Conservation (phyloP, 352 stramenopile species). For the Phytophthora pisi region DNA sequence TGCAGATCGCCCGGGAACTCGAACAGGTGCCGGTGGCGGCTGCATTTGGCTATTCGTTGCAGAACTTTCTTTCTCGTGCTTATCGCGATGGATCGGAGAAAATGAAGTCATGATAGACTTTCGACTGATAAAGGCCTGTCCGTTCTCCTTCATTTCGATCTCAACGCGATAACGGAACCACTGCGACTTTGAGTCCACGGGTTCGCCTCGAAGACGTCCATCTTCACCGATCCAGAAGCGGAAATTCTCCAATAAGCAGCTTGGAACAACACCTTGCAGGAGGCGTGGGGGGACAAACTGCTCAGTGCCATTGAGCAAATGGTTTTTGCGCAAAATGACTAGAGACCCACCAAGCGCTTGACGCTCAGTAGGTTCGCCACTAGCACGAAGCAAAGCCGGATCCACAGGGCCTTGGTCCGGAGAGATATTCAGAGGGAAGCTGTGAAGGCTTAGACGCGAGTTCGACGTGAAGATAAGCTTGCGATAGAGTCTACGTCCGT, state of each 20-base stretch:
- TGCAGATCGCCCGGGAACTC: slow-evolving; percentile 7
- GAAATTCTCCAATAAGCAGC: slow-evolving; percentile 95
- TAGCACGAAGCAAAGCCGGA: slow-evolving; percentile 60
- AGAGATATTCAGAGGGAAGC: slow-evolving; percentile 81
- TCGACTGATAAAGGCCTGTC: slow-evolving; percentile 56
- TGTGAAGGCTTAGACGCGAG: slow-evolving; percentile 92
- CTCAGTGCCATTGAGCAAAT: slow-evolving; percentile 71
- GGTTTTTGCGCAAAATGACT: slow-evolving; percentile 87
- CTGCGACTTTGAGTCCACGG: slow-evolving; percentile 84
- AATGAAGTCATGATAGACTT: slow-evolving; percentile 76
- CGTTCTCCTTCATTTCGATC: slow-evolving; percentile 56
- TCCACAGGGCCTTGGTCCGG: slow-evolving; percentile 67
- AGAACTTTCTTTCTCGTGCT: slow-evolving; percentile 27
- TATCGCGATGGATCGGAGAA: slow-evolving; percentile 51
- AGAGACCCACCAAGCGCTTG: slow-evolving; percentile 82
- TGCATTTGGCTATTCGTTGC: slow-evolving; percentile 29
- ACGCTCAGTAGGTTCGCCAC: slow-evolving; percentile 69
- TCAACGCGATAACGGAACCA: slow-evolving; percentile 90
- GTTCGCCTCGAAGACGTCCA: slow-evolving; percentile 94
- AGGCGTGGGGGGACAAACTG: slow-evolving; percentile 93
- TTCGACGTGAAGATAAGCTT: slow-evolving; percentile 98
- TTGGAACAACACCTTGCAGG: slow-evolving; percentile 94
- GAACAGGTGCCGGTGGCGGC: slow-evolving; percentile 53
- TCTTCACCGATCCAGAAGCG: slow-evolving; percentile 97
- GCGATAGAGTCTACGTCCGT: slow-evolving; percentile 96